Conservation (phyloP, 176 grass and related monocot species). For the Hyparrhenia diplandra region DNA sequence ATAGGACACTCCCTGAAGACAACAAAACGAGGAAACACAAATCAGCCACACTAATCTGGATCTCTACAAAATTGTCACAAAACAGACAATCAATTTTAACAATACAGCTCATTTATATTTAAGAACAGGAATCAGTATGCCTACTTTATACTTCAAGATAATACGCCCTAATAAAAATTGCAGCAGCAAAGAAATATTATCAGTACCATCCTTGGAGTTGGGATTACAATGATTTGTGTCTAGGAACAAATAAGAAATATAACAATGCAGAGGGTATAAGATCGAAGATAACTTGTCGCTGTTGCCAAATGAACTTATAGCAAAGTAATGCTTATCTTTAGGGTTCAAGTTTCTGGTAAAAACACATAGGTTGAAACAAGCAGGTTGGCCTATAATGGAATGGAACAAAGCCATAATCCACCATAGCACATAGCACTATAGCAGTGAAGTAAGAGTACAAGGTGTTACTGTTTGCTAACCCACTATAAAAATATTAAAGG, state of each 20-base stretch:
- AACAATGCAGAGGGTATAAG: background rate
- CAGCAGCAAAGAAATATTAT: background rate
- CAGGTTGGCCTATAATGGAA: background rate
- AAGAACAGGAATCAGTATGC: background rate
- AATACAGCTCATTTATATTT: background rate
- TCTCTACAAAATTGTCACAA: background rate
- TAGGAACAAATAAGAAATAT: background rate
- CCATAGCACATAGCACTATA: too few relatives aligned
- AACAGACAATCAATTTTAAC: background rate
- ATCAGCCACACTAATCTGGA: background rate
- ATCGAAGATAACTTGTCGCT: background rate
- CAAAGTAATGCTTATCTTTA: background rate
- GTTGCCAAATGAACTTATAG: background rate
- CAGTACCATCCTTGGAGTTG: background rate
- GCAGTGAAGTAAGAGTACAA: background rate
- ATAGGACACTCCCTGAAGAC: constrained; percentile 88
- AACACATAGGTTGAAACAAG: background rate
- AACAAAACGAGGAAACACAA: background rate
- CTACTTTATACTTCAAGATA: background rate
- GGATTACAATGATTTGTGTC: background rate
- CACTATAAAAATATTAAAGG: background rate
- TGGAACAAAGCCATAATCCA: constrained; percentile 12
- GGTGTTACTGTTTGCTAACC: background rate
- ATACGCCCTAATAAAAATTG: background rate
- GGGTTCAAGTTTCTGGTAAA: background rate